phyloP scores from a whole-genome alignment of 495 filamentous ascomycete species.

The Xylaria flabelliformis region DNA sequence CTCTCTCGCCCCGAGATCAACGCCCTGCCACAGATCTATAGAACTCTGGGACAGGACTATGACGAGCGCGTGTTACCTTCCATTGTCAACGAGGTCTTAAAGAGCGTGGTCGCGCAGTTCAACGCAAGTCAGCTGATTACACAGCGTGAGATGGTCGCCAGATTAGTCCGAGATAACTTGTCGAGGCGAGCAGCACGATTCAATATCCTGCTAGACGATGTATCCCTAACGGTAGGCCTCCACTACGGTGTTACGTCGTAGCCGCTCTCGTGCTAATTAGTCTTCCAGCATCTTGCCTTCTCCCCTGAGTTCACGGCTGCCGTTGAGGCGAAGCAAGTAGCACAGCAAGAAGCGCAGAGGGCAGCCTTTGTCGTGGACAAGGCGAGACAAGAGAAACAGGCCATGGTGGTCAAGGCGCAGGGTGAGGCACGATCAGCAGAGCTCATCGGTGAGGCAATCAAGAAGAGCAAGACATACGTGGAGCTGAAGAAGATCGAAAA shows the following conservation, averaged over 20 bases:
- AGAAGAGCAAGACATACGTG: conserved; percentile 96
- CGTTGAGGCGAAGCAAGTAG: conserved; percentile 98
- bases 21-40: conserved; percentile 93
- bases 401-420: conserved; percentile 96
- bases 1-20: conserved; percentile 88
- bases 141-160: conserved; percentile 94
- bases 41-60: conserved; percentile 93
- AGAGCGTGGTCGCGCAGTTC: conserved; percentile 99
- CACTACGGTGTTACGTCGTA: not conserved
- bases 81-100: conserved; percentile 98
- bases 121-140: conserved; percentile 98
- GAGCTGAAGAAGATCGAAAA: conserved; percentile 98
- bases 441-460: conserved; percentile 98
- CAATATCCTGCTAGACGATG: conserved; percentile 97
- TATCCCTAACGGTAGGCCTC: conserved; percentile 85
- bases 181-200: conserved; percentile 90
- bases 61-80: conserved; percentile 96
- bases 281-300: conserved; percentile 88
- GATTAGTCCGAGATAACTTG: conserved; percentile 90
- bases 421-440: conserved; percentile 98
- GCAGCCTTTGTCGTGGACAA: conserved; percentile 99
- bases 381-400: conserved; percentile 98
- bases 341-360: conserved; percentile 96
- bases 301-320: conserved; percentile 99
- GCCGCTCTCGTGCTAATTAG: conserved; percentile 13